phyloP scores from a whole-genome alignment of 1,284 basidiomycete genomes.

The Melampsora americana region DNA sequence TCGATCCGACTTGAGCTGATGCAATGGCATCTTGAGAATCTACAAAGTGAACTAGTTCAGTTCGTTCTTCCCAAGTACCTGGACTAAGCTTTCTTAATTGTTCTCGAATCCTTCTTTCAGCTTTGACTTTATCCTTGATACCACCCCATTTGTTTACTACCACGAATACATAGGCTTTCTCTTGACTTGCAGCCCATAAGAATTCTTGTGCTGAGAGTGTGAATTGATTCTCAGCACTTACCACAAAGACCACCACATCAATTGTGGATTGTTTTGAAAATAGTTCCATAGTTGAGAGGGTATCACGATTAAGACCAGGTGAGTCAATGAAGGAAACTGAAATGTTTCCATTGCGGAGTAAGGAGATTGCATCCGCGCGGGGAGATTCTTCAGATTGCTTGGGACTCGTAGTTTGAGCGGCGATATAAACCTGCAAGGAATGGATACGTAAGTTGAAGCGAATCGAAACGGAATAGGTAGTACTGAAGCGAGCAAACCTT shows the following conservation, averaged over 20 bases:
- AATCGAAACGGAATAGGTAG: not conserved
- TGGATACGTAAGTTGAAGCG: not conserved
- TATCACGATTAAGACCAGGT: constrained; percentile 94
- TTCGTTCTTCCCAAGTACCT: constrained; percentile 81
- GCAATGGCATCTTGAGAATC: constrained; percentile 65
- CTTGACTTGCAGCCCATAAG: constrained; percentile 84
- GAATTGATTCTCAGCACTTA: constrained; percentile 97
- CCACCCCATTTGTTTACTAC: constrained; percentile 98
- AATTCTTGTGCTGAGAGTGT: constrained; percentile 95
- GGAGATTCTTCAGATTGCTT: constrained; percentile 18
- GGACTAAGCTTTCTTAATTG: constrained; percentile 92
- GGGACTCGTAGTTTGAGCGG: not conserved
- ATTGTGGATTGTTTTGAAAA: constrained; percentile 98
- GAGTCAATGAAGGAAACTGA: constrained; percentile 98
- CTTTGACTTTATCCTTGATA: constrained; percentile 93
- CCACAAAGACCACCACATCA: constrained; percentile 97
- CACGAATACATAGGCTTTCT: constrained; percentile 97
- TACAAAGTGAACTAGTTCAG: constrained; percentile 96
- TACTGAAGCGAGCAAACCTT: not conserved
- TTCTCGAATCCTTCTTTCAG: constrained; percentile 80
- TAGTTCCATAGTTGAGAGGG: constrained; percentile 88
- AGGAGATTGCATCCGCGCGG: constrained; percentile 61
- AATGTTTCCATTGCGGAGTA: constrained; percentile 91
- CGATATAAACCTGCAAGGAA: constrained; percentile 27
- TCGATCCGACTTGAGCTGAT: constrained; percentile 52